Evolutionary conservation across 192 early-diverging fungal species (phyloP).

Genomic region (Helicostylum pulchrum): DNA sequence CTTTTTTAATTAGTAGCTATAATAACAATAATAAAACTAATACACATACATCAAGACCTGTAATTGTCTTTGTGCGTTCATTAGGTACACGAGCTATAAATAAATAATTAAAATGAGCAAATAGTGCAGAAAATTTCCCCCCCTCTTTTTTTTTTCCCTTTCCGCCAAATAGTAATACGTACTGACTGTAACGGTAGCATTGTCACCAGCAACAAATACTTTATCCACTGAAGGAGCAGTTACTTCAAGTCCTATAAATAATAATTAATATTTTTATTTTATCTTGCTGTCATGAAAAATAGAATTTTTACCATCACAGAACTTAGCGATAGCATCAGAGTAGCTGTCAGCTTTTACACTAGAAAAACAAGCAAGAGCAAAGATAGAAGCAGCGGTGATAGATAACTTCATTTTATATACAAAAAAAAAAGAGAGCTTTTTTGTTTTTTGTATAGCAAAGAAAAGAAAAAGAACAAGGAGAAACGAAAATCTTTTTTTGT

Average conservation of each 20-base stretch:
- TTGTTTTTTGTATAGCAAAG: slow-evolving; percentile 1
- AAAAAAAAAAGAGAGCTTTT: no score
- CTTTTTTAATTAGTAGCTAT: no score
- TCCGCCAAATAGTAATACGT: neutral
- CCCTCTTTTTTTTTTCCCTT: no score
- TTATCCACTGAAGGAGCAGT: slow-evolving; percentile 10
- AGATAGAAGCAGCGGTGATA: slow-evolving; percentile 16
- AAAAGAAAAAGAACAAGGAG: neutral
- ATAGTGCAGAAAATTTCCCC: neutral
- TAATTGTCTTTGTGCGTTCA: slow-evolving; percentile 19
- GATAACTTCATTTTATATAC: slow-evolving; percentile 18
- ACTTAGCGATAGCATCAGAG: slow-evolving; percentile 16
- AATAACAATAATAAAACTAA: slow-evolving; percentile 4
- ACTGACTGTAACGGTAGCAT: slow-evolving; percentile 28
- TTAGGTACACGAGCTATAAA: slow-evolving; percentile 15
- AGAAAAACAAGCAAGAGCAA: slow-evolving; percentile 12
- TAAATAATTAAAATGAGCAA: neutral
- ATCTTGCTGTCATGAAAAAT: neutral
- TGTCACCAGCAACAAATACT: slow-evolving; percentile 16
- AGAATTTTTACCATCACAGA: slow-evolving; percentile 16
- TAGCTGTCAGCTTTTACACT: slow-evolving; percentile 14
- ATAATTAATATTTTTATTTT: neutral
- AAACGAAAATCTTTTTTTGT: neutral
- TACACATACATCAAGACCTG: slow-evolving; percentile 25
- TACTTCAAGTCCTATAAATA: slow-evolving; percentile 11